Evolutionary conservation across 2,329 filamentous ascomycete genomes (phyloP).

Genomic region (Arthrobotrys iridis): DNA sequence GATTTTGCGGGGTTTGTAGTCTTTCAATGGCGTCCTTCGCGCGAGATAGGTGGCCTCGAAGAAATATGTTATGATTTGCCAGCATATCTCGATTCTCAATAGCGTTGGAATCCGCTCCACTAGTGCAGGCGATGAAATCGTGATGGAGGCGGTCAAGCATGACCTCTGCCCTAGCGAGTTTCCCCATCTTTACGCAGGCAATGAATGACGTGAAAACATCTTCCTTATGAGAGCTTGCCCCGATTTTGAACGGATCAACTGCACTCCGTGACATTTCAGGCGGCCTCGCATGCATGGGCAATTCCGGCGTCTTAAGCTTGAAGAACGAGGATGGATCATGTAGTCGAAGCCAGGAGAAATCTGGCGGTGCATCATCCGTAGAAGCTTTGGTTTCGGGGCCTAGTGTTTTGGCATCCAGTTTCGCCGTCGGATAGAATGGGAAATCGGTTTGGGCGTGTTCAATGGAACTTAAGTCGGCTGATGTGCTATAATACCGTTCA

Average conservation of each 20-base stretch:
- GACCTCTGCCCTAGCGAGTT: constrained; percentile 32
- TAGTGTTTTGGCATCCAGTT: not conserved
- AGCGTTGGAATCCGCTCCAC: constrained; percentile 14
- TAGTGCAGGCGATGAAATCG: constrained; percentile 38
- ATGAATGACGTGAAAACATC: constrained; percentile 45
- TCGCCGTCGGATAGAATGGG: constrained; percentile 22
- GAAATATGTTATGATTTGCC: constrained; percentile 42
- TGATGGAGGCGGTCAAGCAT: constrained; percentile 49
- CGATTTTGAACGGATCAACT: constrained; percentile 47
- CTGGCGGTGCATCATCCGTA: constrained; percentile 19
- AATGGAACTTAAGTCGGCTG: constrained; percentile 9
- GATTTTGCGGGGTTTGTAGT: not conserved
- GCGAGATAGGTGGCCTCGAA: constrained; percentile 25
- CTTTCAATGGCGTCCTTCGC: constrained; percentile 30
- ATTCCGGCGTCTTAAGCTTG: constrained; percentile 41
- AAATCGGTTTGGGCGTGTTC: constrained; percentile 23
- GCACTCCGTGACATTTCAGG: constrained; percentile 16
- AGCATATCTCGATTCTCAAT: constrained; percentile 17
- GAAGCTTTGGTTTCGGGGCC: not conserved
- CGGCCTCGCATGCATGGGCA: constrained; percentile 39
- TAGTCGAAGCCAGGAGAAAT: constrained; percentile 48
- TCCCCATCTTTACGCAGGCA: constrained; percentile 51
- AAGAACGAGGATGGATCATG: constrained; percentile 45
- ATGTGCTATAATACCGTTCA: constrained; percentile 45
- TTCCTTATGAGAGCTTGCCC: constrained; percentile 35